Conservation (phyloP, 495 filamentous ascomycete genomes). For the Pseudomonodictys pantanalensis region DNA sequence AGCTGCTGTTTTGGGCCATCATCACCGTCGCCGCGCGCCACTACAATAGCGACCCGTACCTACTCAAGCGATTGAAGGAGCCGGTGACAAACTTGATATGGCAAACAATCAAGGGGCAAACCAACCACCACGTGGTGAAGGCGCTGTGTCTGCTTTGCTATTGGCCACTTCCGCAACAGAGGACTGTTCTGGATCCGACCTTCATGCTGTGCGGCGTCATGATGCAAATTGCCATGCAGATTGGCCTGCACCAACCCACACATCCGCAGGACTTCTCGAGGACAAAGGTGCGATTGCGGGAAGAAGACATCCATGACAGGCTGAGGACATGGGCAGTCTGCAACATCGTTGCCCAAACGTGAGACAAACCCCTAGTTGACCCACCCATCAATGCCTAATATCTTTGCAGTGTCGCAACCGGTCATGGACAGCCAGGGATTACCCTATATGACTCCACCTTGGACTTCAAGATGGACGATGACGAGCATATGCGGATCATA, state of each 20-base stretch:
- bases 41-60: slow-evolving; percentile 59
- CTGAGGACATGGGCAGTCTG: slow-evolving; percentile 88
- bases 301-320: slow-evolving; percentile 80
- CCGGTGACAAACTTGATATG: slow-evolving; percentile 76
- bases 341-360: slow-evolving; percentile 87
- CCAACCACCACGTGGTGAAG: slow-evolving; percentile 87
- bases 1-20: slow-evolving; percentile 84
- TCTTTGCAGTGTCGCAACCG: slow-evolving; percentile 69
- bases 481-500: slow-evolving; percentile 26
- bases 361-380: slow-evolving; percentile 24
- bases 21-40: slow-evolving; percentile 77
- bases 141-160: slow-evolving; percentile 84
- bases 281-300: slow-evolving; percentile 75
- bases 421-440: slow-evolving; percentile 86
- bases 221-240: slow-evolving; percentile 89
- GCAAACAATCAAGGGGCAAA: slow-evolving; percentile 78
- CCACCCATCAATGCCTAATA: slow-evolving; percentile 26
- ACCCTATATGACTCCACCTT: slow-evolving; percentile 86
- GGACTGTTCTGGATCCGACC: slow-evolving; percentile 80
- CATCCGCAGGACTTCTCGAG: slow-evolving; percentile 89
- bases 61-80: slow-evolving; percentile 66
- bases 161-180: slow-evolving; percentile 86
- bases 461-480: slow-evolving; percentile 38
- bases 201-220: slow-evolving; percentile 88
- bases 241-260: slow-evolving; percentile 84